A percentile compares a stretch with the other conserved stretches of the same genome.
These are phyloP conservation scores for Scalesia atractyloides DNA, from an alignment of 129 eudicot genomes.

Conservation along the genomic window DNA sequence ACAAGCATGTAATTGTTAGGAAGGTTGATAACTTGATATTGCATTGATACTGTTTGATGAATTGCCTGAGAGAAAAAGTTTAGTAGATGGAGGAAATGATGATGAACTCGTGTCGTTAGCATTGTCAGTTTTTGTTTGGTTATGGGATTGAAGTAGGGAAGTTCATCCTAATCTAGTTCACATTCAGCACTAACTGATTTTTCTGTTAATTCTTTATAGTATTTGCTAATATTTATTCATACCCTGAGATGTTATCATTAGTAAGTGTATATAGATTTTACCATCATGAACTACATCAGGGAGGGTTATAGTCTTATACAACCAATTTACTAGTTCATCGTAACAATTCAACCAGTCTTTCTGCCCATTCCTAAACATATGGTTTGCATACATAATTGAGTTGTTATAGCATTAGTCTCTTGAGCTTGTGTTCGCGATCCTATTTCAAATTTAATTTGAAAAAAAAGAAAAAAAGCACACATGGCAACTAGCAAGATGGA, in stretches of 20 bases:
- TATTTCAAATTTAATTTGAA: slow-evolving; percentile 21
- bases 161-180: slow-evolving; percentile 16
- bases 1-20: slow-evolving; percentile 43
- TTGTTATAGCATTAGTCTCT: slow-evolving; percentile 52
- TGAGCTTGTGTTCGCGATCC: slow-evolving; percentile 32
- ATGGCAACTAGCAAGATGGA: slow-evolving; percentile 55
- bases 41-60: slow-evolving; percentile 35
- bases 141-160: no score
- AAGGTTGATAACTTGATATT: slow-evolving; percentile 10
- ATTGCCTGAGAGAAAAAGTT: slow-evolving; percentile 33
- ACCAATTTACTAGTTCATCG: slow-evolving; percentile 3
- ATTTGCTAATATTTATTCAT: slow-evolving; percentile 31
- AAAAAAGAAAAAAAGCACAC: slow-evolving; percentile 11
- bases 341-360: slow-evolving; percentile 23
- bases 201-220: slow-evolving; percentile 39
- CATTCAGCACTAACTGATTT: slow-evolving; percentile 43
- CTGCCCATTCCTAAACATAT: slow-evolving; percentile 39
- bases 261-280: slow-evolving; percentile 35
- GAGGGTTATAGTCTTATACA: slow-evolving; percentile 27
- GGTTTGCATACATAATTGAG: slow-evolving; percentile 40
- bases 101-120: slow-evolving; percentile 40
- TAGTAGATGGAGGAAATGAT: slow-evolving; percentile 42
- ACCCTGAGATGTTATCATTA: slow-evolving; percentile 42
- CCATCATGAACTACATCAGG: slow-evolving; percentile 48
- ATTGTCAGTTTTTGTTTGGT: slow-evolving; percentile 6